Conservation (phyloP, 2,329 filamentous ascomycete species). For the Phyllosticta citribraziliensis region DNA sequence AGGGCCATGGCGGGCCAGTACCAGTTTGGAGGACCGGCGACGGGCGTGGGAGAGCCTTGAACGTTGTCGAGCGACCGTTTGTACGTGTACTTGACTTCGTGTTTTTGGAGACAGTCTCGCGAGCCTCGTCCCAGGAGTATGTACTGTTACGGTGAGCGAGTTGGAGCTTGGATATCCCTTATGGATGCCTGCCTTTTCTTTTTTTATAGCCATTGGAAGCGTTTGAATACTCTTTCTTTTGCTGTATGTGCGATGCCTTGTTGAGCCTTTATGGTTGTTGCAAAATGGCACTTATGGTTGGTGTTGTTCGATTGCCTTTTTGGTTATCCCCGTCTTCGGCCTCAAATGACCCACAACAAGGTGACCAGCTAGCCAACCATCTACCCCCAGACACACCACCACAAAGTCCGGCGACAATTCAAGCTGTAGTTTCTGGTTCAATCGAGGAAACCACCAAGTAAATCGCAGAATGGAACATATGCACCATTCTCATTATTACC, state of each 20-base stretch:
- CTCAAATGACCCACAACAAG: neutral
- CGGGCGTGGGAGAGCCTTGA: neutral
- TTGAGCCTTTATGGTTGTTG: neutral
- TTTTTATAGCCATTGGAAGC: too few species aligned
- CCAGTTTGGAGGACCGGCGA: neutral
- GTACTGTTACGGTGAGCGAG: too few species aligned
- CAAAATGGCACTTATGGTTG: neutral
- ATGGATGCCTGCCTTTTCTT: too few species aligned
- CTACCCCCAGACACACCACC: neutral
- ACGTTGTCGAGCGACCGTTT: neutral
- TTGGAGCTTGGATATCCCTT: too few species aligned
- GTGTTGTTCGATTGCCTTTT: neutral
- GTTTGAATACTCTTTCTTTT: too few species aligned
- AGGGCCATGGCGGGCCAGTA: constrained; percentile 1
- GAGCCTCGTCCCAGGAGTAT: too few species aligned
- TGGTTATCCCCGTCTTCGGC: neutral
- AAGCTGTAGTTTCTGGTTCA: too few species aligned
- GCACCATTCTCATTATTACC: neutral
- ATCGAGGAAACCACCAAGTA: too few species aligned
- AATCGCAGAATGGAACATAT: too few species aligned
- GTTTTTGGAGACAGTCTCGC: neutral
- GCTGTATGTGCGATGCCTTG: neutral
- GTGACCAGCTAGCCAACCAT: too few species aligned
- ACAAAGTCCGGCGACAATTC: too few species aligned
- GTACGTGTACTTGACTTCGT: neutral